phyloP scores from a whole-genome alignment of 75 land plant genomes.

The Cunninghamia lanceolata region DNA sequence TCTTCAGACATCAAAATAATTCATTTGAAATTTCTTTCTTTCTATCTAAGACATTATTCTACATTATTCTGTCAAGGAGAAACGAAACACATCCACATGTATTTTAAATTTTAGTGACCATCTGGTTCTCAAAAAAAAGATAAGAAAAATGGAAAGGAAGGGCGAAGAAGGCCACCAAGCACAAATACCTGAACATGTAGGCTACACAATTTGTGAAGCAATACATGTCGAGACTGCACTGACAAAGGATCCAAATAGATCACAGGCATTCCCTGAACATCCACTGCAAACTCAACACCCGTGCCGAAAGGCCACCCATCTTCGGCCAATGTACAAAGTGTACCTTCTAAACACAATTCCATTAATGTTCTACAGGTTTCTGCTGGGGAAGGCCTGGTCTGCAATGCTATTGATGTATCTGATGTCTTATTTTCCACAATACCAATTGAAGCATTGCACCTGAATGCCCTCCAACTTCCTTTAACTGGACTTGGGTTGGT shows the following conservation, averaged over 20 bases:
- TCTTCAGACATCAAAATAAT: not conserved
- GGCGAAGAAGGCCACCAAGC: conserved; percentile 4
- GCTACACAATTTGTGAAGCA: conserved; percentile 42
- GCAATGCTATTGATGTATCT: not conserved
- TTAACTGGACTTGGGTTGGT: not conserved
- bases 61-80: not conserved
- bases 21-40: not conserved
- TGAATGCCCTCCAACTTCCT: not conserved
- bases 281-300: conserved; percentile 76
- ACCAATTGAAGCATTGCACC: not conserved
- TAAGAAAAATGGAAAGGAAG: not conserved
- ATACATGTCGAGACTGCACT: conserved; percentile 25
- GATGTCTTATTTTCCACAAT: not conserved
- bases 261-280: conserved; percentile 58
- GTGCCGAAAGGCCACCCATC: conserved; percentile 81
- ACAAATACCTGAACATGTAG: conserved; percentile 75
- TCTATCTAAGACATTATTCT: not conserved
- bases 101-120: not conserved
- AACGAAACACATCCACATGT: not conserved
- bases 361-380: conserved; percentile 79
- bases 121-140: not conserved
- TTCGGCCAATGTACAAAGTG: conserved; percentile 56
- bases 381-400: conserved; percentile 69
- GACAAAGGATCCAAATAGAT: conserved; percentile 42
- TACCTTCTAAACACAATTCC: conserved; percentile 71